These are phyloP conservation scores for Mucor irregularis DNA, from an alignment of 371 early-diverging fungal genomes.

Conservation along the genomic window DNA sequence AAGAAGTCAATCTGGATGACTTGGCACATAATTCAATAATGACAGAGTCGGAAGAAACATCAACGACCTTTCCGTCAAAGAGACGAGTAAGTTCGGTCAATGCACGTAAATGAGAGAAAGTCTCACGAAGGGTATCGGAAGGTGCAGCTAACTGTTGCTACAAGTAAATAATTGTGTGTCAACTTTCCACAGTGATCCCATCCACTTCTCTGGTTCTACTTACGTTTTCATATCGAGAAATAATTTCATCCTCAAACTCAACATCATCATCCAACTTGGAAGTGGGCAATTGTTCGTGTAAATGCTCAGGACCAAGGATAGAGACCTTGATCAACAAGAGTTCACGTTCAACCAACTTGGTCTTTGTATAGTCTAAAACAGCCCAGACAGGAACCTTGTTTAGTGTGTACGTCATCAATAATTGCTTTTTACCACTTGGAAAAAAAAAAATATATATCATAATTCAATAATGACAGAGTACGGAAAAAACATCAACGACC, in stretches of 20 bases:
- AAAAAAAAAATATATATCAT: constrained; percentile 24
- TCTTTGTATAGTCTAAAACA: constrained; percentile 90
- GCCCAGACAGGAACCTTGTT: constrained; percentile 92
- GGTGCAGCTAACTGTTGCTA: constrained; percentile 24
- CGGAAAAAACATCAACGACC: constrained; percentile 84
- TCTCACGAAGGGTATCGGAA: constrained; percentile 58
- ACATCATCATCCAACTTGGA: constrained; percentile 40
- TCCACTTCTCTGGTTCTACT: too few species aligned
- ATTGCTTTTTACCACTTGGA: neutral
- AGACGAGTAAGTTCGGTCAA: constrained; percentile 81
- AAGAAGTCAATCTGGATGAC: constrained; percentile 83
- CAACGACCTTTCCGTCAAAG: constrained; percentile 89
- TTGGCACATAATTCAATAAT: constrained; percentile 90
- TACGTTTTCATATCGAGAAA: constrained; percentile 32
- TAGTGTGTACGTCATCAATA: too few species aligned
- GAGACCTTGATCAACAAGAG: constrained; percentile 91
- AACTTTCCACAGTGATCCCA: neutral
- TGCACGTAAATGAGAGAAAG: constrained; percentile 79
- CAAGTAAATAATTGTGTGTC: neutral
- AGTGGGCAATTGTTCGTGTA: constrained; percentile 53
- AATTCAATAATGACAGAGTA: constrained; percentile 81
- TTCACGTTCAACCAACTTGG: constrained; percentile 87
- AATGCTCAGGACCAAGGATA: constrained; percentile 75
- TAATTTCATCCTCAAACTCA: constrained; percentile 48
- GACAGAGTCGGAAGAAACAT: constrained; percentile 81